Base-by-base conservation (phyloP, 202 grass and related monocot genomes). In the Eragrostis tef region DNA sequence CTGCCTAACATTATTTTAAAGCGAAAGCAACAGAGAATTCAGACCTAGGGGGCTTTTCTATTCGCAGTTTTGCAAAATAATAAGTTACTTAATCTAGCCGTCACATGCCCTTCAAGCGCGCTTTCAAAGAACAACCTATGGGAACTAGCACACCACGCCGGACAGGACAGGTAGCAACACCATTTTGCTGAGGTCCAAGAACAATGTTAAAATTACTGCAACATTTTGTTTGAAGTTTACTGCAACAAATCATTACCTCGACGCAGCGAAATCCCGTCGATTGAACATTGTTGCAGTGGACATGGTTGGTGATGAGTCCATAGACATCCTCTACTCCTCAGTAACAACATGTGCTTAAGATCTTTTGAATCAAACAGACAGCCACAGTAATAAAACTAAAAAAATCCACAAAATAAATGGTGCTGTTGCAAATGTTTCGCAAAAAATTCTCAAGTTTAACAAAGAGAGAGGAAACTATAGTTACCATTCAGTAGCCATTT, bases 1-100 rank as follows among this genome's bases (percentile, higher is more conserved):
- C 86, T 91, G 84, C 74, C 54, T 79, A 65, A 64, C 67, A 27
- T 89, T 85, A 91, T 70, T 80, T 80, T 80, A 89, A 87, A 91
- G 81, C 61, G 64, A 73, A 71, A 87, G 53, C 64, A 69, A 57
- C 56, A 84, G 71, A 48, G 25, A 57, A 75, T 73, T 70, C 77
- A 82, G 64, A 62, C 69, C 74, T 68, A 88, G 70, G 59, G 54
- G 44, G 21, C 73, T 73, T 91, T 83, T 83, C 90, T 73, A 73
- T 52, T 70, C 64, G 75, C 86, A 62, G 68, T 75, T 75, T 68
- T 82, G 41, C 39, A 11, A 87, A 84, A 74, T 67, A 71, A 47
- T 71, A 25, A 60, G 60, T 12, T 72, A 80, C 39, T 71, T 53
- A 63, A 84, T 92, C 59, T 73, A 57, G 79, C 56, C 64, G 45